These are phyloP conservation scores for Claviceps fusiformis DNA, from an alignment of 2,329 filamentous ascomycete species.

Conservation along the genomic window DNA sequence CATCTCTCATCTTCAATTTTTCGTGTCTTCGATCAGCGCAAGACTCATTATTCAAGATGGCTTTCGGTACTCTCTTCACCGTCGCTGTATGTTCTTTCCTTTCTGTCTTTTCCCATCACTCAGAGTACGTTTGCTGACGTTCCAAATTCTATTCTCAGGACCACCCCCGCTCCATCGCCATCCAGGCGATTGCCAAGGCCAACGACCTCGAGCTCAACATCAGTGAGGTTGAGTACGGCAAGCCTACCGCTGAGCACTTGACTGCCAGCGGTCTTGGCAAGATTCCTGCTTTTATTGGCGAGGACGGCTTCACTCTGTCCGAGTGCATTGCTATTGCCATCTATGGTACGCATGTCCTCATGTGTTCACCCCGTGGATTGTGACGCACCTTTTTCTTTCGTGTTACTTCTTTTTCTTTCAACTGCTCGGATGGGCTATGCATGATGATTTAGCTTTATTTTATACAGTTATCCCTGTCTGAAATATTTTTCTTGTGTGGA, in stretches of 20 bases:
- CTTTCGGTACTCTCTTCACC: slow-evolving; percentile 97
- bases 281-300: slow-evolving; percentile 83
- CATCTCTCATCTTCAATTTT: slow-evolving; percentile 6
- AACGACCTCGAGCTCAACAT: slow-evolving; percentile 88
- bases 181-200: slow-evolving; percentile 91
- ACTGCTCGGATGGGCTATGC: not conserved
- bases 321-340: slow-evolving; percentile 93
- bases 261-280: slow-evolving; percentile 80
- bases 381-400: not conserved
- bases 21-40: slow-evolving; percentile 6
- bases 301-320: slow-evolving; percentile 78
- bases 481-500: slow-evolving; percentile 68
- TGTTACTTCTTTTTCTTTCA: not conserved
- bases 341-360: slow-evolving; percentile 62
- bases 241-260: slow-evolving; percentile 62
- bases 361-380: no score
- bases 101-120: slow-evolving; percentile 4
- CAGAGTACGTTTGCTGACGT: not conserved
- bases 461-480: slow-evolving; percentile 99
- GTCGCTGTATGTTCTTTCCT: slow-evolving; percentile 46
- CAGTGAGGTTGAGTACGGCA: slow-evolving; percentile 54
- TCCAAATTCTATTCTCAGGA: slow-evolving; percentile 35
- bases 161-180: slow-evolving; percentile 79
- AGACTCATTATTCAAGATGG: slow-evolving; percentile 48
- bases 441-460: slow-evolving; percentile 63